phyloP scores from a whole-genome alignment of 768 basidiomycete genomes.

The Boletus bicolor region DNA sequence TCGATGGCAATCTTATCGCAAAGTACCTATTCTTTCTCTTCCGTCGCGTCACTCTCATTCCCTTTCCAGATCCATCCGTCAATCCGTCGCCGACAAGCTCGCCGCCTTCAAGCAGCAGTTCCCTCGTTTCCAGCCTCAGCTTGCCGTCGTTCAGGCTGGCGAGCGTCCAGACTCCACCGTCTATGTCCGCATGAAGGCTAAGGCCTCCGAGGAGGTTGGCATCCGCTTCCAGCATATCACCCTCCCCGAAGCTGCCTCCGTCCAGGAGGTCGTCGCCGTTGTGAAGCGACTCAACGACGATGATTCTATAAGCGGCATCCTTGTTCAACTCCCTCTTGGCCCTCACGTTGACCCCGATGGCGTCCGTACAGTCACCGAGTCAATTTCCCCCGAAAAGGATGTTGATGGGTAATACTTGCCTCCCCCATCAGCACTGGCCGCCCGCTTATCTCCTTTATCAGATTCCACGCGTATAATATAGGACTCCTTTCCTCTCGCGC shows the following conservation, averaged over 20 bases:
- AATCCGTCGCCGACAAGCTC: constrained; percentile 70
- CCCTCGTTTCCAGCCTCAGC: constrained; percentile 88
- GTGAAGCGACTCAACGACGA: constrained; percentile 85
- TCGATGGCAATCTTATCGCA: constrained; percentile 83
- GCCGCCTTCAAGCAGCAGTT: constrained; percentile 55
- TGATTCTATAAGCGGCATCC: constrained; percentile 77
- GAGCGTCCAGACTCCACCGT: constrained; percentile 84
- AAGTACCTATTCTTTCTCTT: constrained; percentile 50
- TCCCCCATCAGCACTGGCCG: neutral
- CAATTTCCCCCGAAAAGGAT: constrained; percentile 91
- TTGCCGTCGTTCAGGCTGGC: constrained; percentile 94
- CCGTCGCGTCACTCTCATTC: constrained; percentile 14
- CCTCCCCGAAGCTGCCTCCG: constrained; percentile 62
- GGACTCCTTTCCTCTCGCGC: constrained; percentile 91
- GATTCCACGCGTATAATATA: constrained; percentile 98
- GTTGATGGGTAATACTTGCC: constrained; percentile 77
- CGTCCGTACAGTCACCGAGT: constrained; percentile 91
- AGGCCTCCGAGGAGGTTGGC: constrained; percentile 92
- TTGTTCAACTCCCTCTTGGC: constrained; percentile 94
- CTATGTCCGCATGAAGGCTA: constrained; percentile 97
- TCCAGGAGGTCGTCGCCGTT: constrained; percentile 70
- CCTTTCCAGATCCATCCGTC: constrained; percentile 69
- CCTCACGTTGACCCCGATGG: constrained; percentile 76
- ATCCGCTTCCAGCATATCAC: constrained; percentile 81
- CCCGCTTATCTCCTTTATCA: constrained; percentile 29